A percentile compares a stretch with the other conserved stretches of the same genome.
Evolutionary conservation across 768 basidiomycete genomes (phyloP).

Genomic region (Trametes elegans): DNA sequence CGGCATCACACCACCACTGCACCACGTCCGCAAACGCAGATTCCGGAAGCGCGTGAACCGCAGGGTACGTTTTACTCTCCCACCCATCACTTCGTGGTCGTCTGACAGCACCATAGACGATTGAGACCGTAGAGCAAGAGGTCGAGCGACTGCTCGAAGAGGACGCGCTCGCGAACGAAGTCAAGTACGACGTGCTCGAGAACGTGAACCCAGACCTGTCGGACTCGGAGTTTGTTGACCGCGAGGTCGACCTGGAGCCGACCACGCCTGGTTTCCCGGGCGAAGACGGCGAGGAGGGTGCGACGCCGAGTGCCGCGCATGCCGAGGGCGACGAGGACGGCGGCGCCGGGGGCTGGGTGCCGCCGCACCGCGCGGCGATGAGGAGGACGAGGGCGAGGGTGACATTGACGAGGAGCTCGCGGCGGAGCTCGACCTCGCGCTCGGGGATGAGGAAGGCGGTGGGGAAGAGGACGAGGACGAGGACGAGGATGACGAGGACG

Average conservation of each 20-base stretch:
- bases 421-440: constrained; percentile 82
- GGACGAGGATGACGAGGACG: constrained; percentile 51
- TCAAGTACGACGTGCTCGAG: constrained; percentile 83
- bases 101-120: constrained; percentile 52
- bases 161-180: constrained; percentile 71
- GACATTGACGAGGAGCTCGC: constrained; percentile 89
- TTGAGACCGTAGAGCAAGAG: constrained; percentile 92
- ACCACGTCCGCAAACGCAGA: constrained; percentile 85
- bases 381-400: constrained; percentile 60
- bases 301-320: constrained; percentile 55
- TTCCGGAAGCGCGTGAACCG: constrained; percentile 89
- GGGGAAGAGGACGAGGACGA: constrained; percentile 71
- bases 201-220: constrained; percentile 90
- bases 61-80: constrained; percentile 45
- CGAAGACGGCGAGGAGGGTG: constrained; percentile 62
- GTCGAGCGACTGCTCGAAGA: constrained; percentile 84
- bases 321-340: constrained; percentile 55
- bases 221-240: constrained; percentile 83
- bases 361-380: constrained; percentile 59
- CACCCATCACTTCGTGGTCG: not conserved
- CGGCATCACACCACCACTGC: constrained; percentile 90
- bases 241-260: constrained; percentile 56
- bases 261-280: constrained; percentile 68
- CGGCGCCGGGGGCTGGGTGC: constrained; percentile 47
- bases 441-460: constrained; percentile 62